Evolutionary conservation across 306 rosid genomes (phyloP), one percentile per base, ranked within the genome.

Genomic region (Lathyrus tuberosus): DNA sequence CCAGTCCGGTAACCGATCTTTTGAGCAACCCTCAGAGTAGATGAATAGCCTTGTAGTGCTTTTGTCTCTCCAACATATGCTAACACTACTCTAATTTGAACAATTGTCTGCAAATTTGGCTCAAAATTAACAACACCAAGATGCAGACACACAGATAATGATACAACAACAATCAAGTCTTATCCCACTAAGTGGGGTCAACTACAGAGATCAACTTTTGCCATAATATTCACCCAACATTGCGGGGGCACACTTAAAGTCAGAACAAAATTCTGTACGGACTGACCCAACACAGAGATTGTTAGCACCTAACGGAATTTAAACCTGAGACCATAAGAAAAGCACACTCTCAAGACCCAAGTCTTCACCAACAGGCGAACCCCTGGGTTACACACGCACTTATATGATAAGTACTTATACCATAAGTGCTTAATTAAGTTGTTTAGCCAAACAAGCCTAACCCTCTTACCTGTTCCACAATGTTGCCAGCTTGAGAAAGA

Each of bases 401-500:
- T 12, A 14, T 42, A 42, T 42, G 15, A 42, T 42, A 42, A 12
- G 5, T 11, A 5, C 14, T 42, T 42, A 5, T 42, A 14, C 47
- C 14, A 12, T 26, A 44, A 44, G 16, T 44, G 6, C 49, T 44
- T 13, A 44, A 44, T 44, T 44, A 44, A 13, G 49, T 6, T 44
- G 49, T 44, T 44, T 35, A 6, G 10, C 9, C 10, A 35, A 22
- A 22, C 60, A 53, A 5, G 28, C 16, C 9, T 6, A 6, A n/a
- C 1, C 33, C 41, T 28, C 40, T 57, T 54, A 90, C 98, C 97
- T 94, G 98, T 76, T 94, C 98, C 5, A 83, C 96, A 3, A 84
- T 91, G 82, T 94, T 91, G 42, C 98, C 97, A 37, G 97, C 98
- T 75, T 94, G 84, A 20, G 98, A 90, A 69, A 94, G 86, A 80